A percentile compares a stretch with the other conserved stretches of the same genome.
Evolutionary conservation across 2,329 filamentous ascomycete species (phyloP).

Genomic region (Boeremia exigua): DNA sequence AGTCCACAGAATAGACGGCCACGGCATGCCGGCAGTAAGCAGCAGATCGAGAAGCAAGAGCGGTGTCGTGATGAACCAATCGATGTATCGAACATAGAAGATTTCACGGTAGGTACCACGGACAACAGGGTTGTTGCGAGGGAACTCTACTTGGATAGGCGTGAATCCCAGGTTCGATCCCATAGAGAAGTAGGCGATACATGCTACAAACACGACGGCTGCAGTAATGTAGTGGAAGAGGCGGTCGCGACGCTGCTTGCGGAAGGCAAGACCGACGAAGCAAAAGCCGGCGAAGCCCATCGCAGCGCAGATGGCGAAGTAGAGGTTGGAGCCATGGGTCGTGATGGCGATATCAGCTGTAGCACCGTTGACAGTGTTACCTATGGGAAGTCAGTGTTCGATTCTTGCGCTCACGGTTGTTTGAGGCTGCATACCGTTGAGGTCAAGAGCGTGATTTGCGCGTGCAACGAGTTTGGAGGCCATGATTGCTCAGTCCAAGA

Average conservation of each 20-base stretch:
- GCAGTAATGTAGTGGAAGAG: conserved; percentile 71
- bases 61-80: conserved; percentile 70
- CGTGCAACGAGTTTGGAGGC: conserved; percentile 9
- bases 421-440: conserved; percentile 25
- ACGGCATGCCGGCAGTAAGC: conserved; percentile 69
- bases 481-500: conserved; percentile 5
- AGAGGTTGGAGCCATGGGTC: conserved; percentile 65
- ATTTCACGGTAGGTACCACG: conserved; percentile 64
- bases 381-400: conserved; percentile 23
- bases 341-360: conserved; percentile 64
- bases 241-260: conserved; percentile 62
- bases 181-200: conserved; percentile 71
- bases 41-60: conserved; percentile 68
- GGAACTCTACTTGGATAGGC: conserved; percentile 68
- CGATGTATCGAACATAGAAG: conserved; percentile 71
- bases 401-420: not conserved
- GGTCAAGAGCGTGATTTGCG: conserved; percentile 29
- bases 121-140: conserved; percentile 52
- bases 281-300: conserved; percentile 63
- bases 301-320: conserved; percentile 66
- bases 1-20: conserved; percentile 67
- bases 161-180: conserved; percentile 69
- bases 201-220: conserved; percentile 62
- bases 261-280: conserved; percentile 60
- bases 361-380: conserved; percentile 54